These are phyloP conservation scores for Carnegiea gigantea DNA, from an alignment of 179 eudicot species.

Conservation along the genomic window DNA sequence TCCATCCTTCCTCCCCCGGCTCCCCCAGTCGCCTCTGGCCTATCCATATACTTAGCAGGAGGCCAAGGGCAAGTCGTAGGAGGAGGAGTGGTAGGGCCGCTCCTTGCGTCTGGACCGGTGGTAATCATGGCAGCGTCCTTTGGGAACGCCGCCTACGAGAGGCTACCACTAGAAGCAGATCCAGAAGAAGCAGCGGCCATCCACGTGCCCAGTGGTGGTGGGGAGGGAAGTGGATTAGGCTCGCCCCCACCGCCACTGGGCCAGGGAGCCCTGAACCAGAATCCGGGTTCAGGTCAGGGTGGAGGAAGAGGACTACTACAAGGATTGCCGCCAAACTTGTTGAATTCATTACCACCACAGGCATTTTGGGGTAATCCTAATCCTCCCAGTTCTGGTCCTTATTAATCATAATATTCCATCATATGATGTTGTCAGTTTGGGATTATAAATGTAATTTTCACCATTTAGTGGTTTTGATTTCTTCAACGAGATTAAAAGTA, in stretches of 20 bases:
- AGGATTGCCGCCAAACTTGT: slow-evolving; percentile 63
- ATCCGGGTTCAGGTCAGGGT: slow-evolving; percentile 25
- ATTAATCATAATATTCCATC: slow-evolving; percentile 26
- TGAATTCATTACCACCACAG: slow-evolving; percentile 59
- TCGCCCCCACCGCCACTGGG: neutral
- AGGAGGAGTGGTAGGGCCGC: slow-evolving; percentile 82
- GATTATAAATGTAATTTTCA: slow-evolving; percentile 21
- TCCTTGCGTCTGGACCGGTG: slow-evolving; percentile 76
- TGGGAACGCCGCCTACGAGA: slow-evolving; percentile 90
- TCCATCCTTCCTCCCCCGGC: slow-evolving; percentile 86
- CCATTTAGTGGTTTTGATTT: slow-evolving; percentile 1
- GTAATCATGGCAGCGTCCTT: slow-evolving; percentile 90
- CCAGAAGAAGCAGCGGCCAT: neutral
- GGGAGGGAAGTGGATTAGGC: neutral
- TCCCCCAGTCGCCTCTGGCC: slow-evolving; percentile 76
- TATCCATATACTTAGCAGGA: slow-evolving; percentile 77
- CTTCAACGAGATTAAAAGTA: slow-evolving; percentile 4
- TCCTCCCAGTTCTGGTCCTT: slow-evolving; percentile 33
- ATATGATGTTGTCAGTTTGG: slow-evolving; percentile 12
- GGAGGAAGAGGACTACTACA: slow-evolving; percentile 40
- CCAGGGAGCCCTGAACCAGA: neutral
- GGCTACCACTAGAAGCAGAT: slow-evolving; percentile 68
- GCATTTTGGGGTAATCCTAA: slow-evolving; percentile 55
- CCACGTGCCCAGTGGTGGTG: neutral
- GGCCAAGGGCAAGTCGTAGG: slow-evolving; percentile 96